Evolutionary conservation across 805 yeast genomes (phyloP), one percentile per base, ranked within the genome.

Genomic region (Candida andamanensis): DNA sequence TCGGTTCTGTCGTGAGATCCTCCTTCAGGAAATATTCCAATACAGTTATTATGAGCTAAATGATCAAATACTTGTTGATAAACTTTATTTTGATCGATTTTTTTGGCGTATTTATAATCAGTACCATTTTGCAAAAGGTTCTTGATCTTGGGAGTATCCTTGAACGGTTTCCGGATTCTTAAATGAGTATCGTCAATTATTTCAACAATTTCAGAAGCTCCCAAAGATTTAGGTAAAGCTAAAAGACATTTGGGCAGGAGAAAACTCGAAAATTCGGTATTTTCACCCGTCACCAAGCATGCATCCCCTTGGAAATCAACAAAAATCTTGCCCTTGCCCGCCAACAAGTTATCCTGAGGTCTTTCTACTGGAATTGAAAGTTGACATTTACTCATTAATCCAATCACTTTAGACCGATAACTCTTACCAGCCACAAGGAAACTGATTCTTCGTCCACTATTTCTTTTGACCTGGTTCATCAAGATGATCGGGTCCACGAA

Each of bases 21-120:
- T 37, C 98, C 98, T 64, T 92, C 98, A 6, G 98, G 97, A 63
- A 87, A 92, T 27, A 92, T 85, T 8, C 97, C 97, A 21, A 92
- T 60, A 41, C 94, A 85, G 35, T 84, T 76, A 25, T 92, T 87
- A 37, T 76, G 71, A 13, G 85, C 72, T 41, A 92, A 68, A 54
- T 86, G 95, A 30, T 80, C 76, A 54, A 89, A 92, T 3, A 92
- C 97, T 41, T 73, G 70, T 33, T 82, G 74, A 57, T 86, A 92
- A 34, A 92, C 95, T 27, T 69, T 66, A 12, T 85, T 73, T 58
- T 92, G 97, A 57, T 92, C 87, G 35, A 92, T 82, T 47, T 83
- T 84, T 36, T 72, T 79, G 2, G 97, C 98, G 23, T 72, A 61
- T 50, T 81, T 83, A 66, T 60, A 90, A 3, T 60, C 33, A 0